Evolutionary conservation across 495 filamentous ascomycete species (phyloP), one percentile per base, ranked within the genome.

Genomic region (Neurospora pannonica): DNA sequence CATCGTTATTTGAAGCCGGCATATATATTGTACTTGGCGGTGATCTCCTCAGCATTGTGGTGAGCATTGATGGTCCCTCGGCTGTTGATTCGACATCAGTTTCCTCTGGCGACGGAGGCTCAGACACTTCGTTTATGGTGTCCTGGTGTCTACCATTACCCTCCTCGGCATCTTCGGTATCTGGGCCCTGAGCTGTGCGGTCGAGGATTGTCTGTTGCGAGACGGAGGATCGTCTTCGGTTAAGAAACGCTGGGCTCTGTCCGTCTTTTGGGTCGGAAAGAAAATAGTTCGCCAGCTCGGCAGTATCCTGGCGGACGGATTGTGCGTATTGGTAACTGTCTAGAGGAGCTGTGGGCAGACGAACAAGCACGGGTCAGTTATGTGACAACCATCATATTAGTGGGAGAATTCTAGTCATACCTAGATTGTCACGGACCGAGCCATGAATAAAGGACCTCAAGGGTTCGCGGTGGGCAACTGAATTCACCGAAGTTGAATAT

Each of bases 221-320:
- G 19, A 79, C 80, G 24, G 72, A 75, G 71, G 84, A 82, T 42
- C 79, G 82, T 73, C 77, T 77, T 42, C 80, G 81, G 40, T 76
- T 72, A 21, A 86, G 84, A 70, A 87, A 85, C 36, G 84, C 80
- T 42, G 81, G 77, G 72, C 79, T 83, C 31, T 76, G 80, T 70
- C 78, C 79, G 72, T 84, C 81, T 46, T 84, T 78, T 72, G 88
- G 86, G 77, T 91, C 89, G 71, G 92, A 93, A 39, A 98, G 86
- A n/a, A 92, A 92, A 76, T 93, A 93, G 7, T 89, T 93, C 34
- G 96, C 95, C 40, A 99, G 88, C 80, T 97, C 93, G 39, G 94
- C 94, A 2, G 96, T 97, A 78, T 97, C 91, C 80, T 97, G 93
- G 72, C 96, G 91, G 15, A 99, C 92, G 73, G 89, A 92, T 60